These are phyloP conservation scores for Colletotrichum sidae DNA, from an alignment of 2,329 filamentous ascomycete genomes.

Conservation along the genomic window DNA sequence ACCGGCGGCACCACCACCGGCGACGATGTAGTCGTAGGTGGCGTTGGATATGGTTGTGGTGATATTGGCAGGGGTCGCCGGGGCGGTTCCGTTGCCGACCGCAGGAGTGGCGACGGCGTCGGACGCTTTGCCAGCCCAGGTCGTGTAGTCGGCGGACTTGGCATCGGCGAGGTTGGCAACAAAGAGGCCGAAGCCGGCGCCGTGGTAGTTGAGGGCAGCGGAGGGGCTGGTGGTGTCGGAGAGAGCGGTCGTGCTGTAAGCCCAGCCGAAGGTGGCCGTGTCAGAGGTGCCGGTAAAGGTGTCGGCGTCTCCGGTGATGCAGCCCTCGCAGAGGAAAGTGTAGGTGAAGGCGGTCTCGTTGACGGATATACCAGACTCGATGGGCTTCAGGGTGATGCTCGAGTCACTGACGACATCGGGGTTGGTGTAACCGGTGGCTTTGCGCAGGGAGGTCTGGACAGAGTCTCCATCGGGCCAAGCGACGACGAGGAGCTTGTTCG, in stretches of 20 bases:
- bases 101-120: slow-evolving; percentile 39
- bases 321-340: slow-evolving; percentile 60
- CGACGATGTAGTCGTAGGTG: slow-evolving; percentile 39
- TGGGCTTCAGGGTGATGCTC: slow-evolving; percentile 52
- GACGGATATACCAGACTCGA: slow-evolving; percentile 57
- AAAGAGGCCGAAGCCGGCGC: slow-evolving; percentile 40
- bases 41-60: slow-evolving; percentile 36
- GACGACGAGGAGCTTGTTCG: slow-evolving; percentile 55
- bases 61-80: slow-evolving; percentile 25
- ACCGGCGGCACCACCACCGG: slow-evolving; percentile 37
- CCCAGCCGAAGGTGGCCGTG: slow-evolving; percentile 34
- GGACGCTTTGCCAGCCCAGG: slow-evolving; percentile 40
- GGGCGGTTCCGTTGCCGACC: slow-evolving; percentile 26
- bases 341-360: slow-evolving; percentile 60
- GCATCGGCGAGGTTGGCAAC: slow-evolving; percentile 38
- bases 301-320: slow-evolving; percentile 46
- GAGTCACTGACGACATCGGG: slow-evolving; percentile 52
- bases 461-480: slow-evolving; percentile 56
- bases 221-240: slow-evolving; percentile 36
- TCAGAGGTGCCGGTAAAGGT: slow-evolving; percentile 38
- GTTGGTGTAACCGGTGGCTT: slow-evolving; percentile 51
- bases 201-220: slow-evolving; percentile 39
- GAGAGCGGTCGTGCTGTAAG: slow-evolving; percentile 36
- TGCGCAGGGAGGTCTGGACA: slow-evolving; percentile 44
- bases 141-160: slow-evolving; percentile 38